Conservation (phyloP, 2,329 filamentous ascomycete genomes). For the Seiridium cupressi region DNA sequence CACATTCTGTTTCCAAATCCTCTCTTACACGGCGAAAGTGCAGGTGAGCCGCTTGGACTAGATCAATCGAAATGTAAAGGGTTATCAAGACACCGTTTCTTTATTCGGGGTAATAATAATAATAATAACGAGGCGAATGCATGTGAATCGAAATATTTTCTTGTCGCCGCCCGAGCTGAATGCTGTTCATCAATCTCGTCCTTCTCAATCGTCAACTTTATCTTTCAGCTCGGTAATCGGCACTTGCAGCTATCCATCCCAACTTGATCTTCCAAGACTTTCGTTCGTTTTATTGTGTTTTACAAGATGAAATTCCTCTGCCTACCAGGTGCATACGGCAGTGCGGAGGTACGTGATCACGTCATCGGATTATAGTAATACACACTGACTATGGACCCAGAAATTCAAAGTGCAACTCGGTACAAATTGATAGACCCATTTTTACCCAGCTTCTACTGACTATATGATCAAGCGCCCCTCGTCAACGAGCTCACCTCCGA, state of each 20-base stretch:
- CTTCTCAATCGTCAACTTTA: neutral
- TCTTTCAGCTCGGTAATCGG: slow-evolving; percentile 7
- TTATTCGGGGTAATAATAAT: neutral
- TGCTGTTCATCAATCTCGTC: neutral
- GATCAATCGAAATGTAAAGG: neutral
- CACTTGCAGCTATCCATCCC: slow-evolving; percentile 1
- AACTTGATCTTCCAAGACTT: slow-evolving; percentile 2
- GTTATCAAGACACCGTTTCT: neutral
- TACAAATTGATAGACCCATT: slow-evolving; percentile 24
- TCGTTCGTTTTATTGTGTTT: neutral
- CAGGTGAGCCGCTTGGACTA: neutral
- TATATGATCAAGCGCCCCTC: slow-evolving; percentile 37
- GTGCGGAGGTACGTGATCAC: slow-evolving; percentile 37
- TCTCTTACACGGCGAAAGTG: neutral
- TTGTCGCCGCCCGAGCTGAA: neutral
- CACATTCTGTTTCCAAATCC: neutral
- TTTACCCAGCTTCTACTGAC: slow-evolving; percentile 7
- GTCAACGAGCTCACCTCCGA: slow-evolving; percentile 46
- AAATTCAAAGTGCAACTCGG: slow-evolving; percentile 56
- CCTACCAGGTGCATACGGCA: slow-evolving; percentile 57
- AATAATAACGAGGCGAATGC: neutral
- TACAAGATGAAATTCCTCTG: slow-evolving; percentile 54
- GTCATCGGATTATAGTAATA: neutral
- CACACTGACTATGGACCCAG: slow-evolving; percentile 27
- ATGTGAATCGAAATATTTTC: slow-evolving; percentile 5